Conservation (phyloP, 2,329 filamentous ascomycete genomes). For the Fusarium sp. region DNA sequence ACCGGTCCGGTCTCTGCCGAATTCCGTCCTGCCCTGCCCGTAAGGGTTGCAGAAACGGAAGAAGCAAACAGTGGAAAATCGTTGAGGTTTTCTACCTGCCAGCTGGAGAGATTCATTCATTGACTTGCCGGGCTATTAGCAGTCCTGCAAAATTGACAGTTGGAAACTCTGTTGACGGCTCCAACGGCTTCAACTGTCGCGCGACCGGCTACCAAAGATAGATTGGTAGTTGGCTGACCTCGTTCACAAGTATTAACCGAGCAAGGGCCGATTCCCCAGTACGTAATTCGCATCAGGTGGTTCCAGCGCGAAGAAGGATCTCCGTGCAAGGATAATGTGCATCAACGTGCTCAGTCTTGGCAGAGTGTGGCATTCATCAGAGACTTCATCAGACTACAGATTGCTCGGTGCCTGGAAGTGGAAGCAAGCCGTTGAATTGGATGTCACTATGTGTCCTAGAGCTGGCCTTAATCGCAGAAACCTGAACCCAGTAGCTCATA, state of each 20-base stretch:
- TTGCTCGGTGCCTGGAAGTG: constrained; percentile 10
- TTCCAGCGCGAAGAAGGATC: constrained; percentile 13
- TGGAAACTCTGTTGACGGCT: neutral
- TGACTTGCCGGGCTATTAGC: neutral
- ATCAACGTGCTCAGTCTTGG: constrained; percentile 15
- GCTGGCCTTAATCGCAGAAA: constrained; percentile 13
- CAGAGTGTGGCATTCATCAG: neutral
- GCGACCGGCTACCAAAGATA: neutral
- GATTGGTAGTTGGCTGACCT: constrained; percentile 7
- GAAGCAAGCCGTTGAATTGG: constrained; percentile 1
- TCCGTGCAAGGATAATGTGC: constrained; percentile 8
- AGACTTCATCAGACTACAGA: neutral
- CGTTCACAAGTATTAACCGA: constrained; percentile 10
- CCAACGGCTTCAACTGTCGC: constrained; percentile 8
- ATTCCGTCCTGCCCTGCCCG: neutral
- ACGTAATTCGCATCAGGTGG: neutral
- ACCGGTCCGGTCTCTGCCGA: constrained; percentile 28
- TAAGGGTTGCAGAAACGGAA: constrained; percentile 25
- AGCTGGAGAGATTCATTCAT: neutral
- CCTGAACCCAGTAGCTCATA: neutral
- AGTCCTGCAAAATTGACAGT: neutral
- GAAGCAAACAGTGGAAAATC: constrained; percentile 2
- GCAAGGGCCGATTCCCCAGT: constrained; percentile 20
- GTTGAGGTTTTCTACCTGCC: neutral
- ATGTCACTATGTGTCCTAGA: too few species aligned